phyloP scores from a whole-genome alignment of 2,329 filamentous ascomycete species.

The Cladophialophora chaetospira region DNA sequence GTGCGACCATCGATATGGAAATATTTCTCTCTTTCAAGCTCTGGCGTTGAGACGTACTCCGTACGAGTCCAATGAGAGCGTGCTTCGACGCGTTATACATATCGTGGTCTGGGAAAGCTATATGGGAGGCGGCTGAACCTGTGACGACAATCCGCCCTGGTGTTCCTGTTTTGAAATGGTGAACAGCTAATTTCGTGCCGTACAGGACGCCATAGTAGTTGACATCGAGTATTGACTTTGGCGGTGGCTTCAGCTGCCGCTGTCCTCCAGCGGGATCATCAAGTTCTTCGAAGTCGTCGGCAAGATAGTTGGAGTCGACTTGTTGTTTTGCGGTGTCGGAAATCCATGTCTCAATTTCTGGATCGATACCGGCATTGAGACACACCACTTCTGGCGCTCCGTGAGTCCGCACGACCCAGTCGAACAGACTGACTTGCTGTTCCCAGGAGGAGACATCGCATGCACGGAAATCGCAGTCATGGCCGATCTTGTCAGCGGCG shows the following conservation, averaged over 20 bases:
- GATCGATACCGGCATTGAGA: conserved; percentile 12
- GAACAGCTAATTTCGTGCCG: conserved; percentile 7
- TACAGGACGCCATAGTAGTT: conserved; percentile 13
- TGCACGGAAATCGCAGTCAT: neutral
- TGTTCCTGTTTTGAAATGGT: neutral
- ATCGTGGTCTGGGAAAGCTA: neutral
- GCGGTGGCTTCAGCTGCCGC: neutral
- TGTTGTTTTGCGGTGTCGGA: neutral
- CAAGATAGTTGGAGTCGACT: conserved; percentile 4
- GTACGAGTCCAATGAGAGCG: conserved; percentile 6
- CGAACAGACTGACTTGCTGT: conserved; percentile 6
- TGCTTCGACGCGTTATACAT: conserved; percentile 7
- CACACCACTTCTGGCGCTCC: conserved; percentile 8
- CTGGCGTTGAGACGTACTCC: conserved; percentile 2
- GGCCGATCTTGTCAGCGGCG: neutral
- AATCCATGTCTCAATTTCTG: neutral
- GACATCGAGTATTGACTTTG: conserved; percentile 1
- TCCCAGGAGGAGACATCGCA: conserved; percentile 9
- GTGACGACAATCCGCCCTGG: conserved; percentile 6
- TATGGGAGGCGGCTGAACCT: conserved; percentile 8
- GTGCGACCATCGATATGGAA: conserved; percentile 3
- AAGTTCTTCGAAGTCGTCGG: neutral
- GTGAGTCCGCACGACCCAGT: neutral
- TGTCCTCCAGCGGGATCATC: neutral
- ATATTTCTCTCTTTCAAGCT: neutral